Base-by-base conservation (phyloP, 495 filamentous ascomycete species). In the Trypethelium eluteriae region DNA sequence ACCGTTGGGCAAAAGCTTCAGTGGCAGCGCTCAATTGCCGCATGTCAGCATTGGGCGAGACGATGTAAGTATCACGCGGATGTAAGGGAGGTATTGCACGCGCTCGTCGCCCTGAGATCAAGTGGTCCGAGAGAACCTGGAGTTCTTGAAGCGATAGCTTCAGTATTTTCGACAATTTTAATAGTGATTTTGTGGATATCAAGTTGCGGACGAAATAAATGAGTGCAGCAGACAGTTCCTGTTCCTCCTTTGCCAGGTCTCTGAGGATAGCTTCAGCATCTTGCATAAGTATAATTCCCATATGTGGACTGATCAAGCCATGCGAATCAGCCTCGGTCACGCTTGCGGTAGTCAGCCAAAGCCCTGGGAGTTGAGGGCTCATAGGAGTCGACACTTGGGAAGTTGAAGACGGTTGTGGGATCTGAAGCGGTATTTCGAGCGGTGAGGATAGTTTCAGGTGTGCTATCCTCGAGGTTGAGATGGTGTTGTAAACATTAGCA, bases 81-180 rank as follows among this genome's bases (percentile, higher is more conserved):
- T 96, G 91, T 14, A 98, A 83, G 2, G 94, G 94, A 11, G 92
- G 90, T 66, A 98, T 96, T 38, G 93, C 88, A 46, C 93, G 89
- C 44, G 93, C 94, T 62, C 91, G 87, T 39, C 94, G 85, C 92
- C 92, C 97, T 78, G 93, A 95, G 50, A 98, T 91, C 62, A 98
- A 86, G 76, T 98, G 93, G 57, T 89, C 87, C 11, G 92, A 91
- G 62, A 95, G 85, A 72, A 89, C 84, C 66, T 92, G 89, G 68
- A 97, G 88, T 44, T 94, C 89, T 3, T 83, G 78, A 6, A 94
- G 82, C 2, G 89, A 83, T 44, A 97, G 88, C 7, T 85, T 81
- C 53, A 89, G 87, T 46, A 80, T 82, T 34, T 86, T 84, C 32
- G 89, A 89, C 32, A 96, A 88, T 65, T 79, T 76, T 39, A 67